A percentile compares a stretch with the other conserved stretches of the same genome.
phyloP scores from a whole-genome alignment of 352 stramenopile genomes.

The Globisporangium yorkense region DNA sequence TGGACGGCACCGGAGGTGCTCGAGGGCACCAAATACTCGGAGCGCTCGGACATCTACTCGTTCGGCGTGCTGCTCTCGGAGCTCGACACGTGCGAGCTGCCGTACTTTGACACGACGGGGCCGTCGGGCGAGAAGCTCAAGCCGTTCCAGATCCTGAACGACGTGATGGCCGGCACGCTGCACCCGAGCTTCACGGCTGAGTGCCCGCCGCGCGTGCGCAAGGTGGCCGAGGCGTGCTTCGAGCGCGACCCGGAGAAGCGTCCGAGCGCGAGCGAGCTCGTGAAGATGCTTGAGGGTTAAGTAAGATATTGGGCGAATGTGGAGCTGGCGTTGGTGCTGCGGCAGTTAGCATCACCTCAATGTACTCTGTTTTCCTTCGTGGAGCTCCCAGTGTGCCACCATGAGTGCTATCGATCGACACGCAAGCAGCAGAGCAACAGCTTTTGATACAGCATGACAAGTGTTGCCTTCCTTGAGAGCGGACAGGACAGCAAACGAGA shows the following conservation, averaged over 20 bases:
- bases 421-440: too few species aligned
- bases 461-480: too few species aligned
- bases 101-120: conserved; percentile 22
- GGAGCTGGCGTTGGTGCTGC: too few species aligned
- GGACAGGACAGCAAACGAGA: background rate
- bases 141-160: conserved; percentile 33
- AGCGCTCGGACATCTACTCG: conserved; percentile 30
- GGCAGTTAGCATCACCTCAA: too few species aligned
- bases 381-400: too few species aligned
- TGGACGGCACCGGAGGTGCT: conserved; percentile 35
- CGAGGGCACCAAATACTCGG: conserved; percentile 14
- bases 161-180: conserved; percentile 32
- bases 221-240: conserved; percentile 34
- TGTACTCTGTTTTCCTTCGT: too few species aligned
- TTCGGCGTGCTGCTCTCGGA: conserved; percentile 35
- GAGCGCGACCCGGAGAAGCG: conserved; percentile 32
- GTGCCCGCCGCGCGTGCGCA: conserved; percentile 34
- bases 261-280: conserved; percentile 29
- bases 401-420: too few species aligned
- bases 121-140: conserved; percentile 24
- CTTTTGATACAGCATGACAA: too few species aligned
- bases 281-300: conserved; percentile 31
- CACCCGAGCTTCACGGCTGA: conserved; percentile 28
- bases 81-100: conserved; percentile 19
- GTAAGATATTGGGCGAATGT: background rate